Percentiles rank a stretch among this genome's conserved stretches.
Conservation (phyloP, 73 alveolate genomes). For the Symbiodinium natans region DNA sequence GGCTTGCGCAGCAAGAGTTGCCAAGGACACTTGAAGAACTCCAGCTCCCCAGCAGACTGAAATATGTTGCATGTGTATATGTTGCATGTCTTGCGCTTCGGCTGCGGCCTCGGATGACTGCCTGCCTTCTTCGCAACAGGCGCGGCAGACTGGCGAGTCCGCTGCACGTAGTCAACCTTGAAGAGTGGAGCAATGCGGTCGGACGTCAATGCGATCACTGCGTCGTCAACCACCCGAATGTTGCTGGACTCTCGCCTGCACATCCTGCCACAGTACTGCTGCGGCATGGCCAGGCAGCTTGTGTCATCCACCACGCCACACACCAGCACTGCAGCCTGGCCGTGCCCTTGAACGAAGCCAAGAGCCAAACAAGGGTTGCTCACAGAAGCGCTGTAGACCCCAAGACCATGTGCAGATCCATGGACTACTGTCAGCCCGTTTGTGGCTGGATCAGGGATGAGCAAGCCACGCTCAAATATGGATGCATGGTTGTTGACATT, state of each 20-base stretch:
- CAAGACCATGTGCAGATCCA: background rate
- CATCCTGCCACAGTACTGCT: background rate
- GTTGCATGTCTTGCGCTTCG: too few species aligned
- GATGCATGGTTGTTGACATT: background rate
- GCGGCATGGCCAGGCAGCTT: background rate
- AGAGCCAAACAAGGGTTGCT: background rate
- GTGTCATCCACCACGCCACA: conserved; percentile 34
- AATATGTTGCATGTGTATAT: too few species aligned
- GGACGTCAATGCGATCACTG: conserved; percentile 16
- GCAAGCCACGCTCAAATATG: conserved; percentile 3
- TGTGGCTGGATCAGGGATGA: background rate
- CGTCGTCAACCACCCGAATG: background rate
- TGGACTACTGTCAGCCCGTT: background rate
- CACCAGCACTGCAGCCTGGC: background rate
- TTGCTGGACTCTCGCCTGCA: conserved; percentile 6
- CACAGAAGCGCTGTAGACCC: background rate
- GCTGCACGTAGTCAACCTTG: too few species aligned
- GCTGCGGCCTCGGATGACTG: too few species aligned
- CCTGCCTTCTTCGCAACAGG: too few species aligned
- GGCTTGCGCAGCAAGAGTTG: background rate
- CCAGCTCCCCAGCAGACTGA: too few species aligned
- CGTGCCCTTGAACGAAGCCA: background rate
- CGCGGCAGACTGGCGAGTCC: background rate
- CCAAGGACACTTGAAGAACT: background rate
- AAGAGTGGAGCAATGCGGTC: conserved; percentile 22